Evolutionary conservation across 2,329 filamentous ascomycete species (phyloP), one percentile per base, ranked within the genome.

Genomic region (Acephala macrosclerotiorum): DNA sequence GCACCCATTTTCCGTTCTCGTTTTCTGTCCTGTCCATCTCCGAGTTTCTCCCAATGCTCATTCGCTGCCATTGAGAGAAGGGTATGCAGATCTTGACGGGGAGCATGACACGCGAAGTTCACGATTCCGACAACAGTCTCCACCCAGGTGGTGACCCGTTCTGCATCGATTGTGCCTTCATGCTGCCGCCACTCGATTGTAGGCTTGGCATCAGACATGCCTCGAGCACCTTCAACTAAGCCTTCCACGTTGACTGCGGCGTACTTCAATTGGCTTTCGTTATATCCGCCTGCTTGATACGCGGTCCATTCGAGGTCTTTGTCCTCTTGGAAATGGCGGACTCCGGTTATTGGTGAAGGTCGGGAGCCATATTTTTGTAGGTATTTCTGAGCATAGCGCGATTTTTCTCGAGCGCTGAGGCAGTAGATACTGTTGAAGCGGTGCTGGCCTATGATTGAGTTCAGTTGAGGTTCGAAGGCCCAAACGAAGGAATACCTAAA

Each of bases 141-240:
- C 2, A 70, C 29, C 73, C 73, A 74, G n/a, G 61, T 62, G 2
- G 22, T 20, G 1, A 75, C 62, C 0, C 51, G 64, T 3, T 64
- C 59, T 0, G 56, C 42, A 40, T 72, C 71, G 1, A 75, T 53
- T 0, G 65, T 68, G 0, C 73, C 72, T 18, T 66, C 68, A 60
- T 75, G 72, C n/a, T 72, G 66, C 4, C 73, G 64, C 57, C 73
- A 75, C 58, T 75, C 74, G 8, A 75, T 63, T 6, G 71, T 74
- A 2, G 63, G 63, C 16, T 67, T 63, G 2, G 20, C 26, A 16
- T 14, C 14, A 12, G 1, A 12, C n/a, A 7, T 14, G n/a, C 35
- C 55, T n/a, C 3, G 11, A 16, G 35, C 29, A 12, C 33, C 12
- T 2, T 57, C 55, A 3, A 9, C 12, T 14, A 38, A 5, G 36